A percentile compares a stretch with the other conserved stretches of the same genome.
Evolutionary conservation across 208 protist species (phyloP).

Genomic region (Porcisia deanei): DNA sequence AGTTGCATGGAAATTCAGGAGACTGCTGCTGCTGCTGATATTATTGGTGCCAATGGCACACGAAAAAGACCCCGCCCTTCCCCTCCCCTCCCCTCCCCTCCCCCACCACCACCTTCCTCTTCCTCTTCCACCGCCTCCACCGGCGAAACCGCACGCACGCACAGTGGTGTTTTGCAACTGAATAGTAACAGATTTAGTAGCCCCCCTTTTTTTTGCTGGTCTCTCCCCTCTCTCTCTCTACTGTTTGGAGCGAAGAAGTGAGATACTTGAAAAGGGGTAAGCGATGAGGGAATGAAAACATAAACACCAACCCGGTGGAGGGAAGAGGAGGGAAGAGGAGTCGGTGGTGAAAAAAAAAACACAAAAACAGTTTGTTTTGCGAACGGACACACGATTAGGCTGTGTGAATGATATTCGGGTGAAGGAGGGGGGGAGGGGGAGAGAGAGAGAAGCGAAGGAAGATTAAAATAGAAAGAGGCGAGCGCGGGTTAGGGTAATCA

Average conservation of each 20-base stretch:
- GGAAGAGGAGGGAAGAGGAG: too few relatives aligned
- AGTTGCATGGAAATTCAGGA: slow-evolving; percentile 6
- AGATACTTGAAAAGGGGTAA: neutral
- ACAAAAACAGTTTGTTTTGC: too few relatives aligned
- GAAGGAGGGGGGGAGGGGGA: too few relatives aligned
- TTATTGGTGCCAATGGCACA: neutral
- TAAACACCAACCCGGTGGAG: too few relatives aligned
- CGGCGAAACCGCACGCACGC: neutral
- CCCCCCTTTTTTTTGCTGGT: too few relatives aligned
- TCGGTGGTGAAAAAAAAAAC: too few relatives aligned
- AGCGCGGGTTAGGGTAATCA: too few relatives aligned
- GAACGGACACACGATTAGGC: too few relatives aligned
- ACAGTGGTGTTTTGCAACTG: neutral
- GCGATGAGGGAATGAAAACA: neutral
- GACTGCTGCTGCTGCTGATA: neutral
- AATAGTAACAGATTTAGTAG: neutral
- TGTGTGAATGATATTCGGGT: too few relatives aligned
- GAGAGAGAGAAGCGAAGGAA: too few relatives aligned
- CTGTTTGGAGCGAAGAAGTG: neutral
- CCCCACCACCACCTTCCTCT: neutral
- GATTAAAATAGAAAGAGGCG: too few relatives aligned
- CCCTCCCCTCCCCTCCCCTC: neutral
- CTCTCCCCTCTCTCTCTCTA: neutral
- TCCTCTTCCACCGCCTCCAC: neutral
- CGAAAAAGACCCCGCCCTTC: neutral